Conservation (phyloP, 768 basidiomycete genomes). For the Suillus cothurnatus region DNA sequence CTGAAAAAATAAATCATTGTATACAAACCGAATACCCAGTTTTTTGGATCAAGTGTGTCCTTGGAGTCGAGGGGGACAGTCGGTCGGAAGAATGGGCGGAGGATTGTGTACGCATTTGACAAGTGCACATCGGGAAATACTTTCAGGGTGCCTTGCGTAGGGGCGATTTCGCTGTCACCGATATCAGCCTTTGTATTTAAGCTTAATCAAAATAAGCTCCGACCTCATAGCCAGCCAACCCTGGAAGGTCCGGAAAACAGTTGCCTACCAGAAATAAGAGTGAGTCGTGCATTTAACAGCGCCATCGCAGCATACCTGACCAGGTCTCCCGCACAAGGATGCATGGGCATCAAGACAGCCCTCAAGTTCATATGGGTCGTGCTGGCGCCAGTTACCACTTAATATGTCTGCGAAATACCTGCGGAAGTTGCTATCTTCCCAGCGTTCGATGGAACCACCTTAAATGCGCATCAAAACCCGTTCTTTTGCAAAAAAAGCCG, state of each 20-base stretch:
- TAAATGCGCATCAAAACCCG: constrained; percentile 14
- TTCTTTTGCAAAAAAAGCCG: constrained; percentile 22
- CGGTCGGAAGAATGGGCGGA: constrained; percentile 76
- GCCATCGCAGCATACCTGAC: constrained; percentile 40
- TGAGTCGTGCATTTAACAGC: not conserved
- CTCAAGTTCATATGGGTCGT: constrained; percentile 68
- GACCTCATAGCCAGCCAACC: constrained; percentile 79
- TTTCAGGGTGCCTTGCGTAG: constrained; percentile 66
- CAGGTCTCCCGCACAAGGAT: constrained; percentile 62
- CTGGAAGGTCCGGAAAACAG: constrained; percentile 66
- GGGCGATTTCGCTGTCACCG: constrained; percentile 56
- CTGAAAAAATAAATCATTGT: constrained; percentile 26
- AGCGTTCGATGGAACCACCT: constrained; percentile 78
- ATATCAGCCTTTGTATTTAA: constrained; percentile 12
- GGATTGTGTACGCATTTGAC: constrained; percentile 70
- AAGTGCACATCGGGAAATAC: constrained; percentile 69
- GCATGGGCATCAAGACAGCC: constrained; percentile 60
- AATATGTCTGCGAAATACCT: constrained; percentile 65
- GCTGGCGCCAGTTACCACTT: constrained; percentile 58
- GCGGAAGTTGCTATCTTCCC: constrained; percentile 64
- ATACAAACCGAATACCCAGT: constrained; percentile 51
- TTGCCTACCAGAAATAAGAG: constrained; percentile 34
- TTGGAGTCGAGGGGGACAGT: constrained; percentile 40
- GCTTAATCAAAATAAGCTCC: constrained; percentile 11
- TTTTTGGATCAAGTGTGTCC: constrained; percentile 49